Evolutionary conservation across 306 rosid genomes (phyloP).

Genomic region (Cicer chorassanicum): DNA sequence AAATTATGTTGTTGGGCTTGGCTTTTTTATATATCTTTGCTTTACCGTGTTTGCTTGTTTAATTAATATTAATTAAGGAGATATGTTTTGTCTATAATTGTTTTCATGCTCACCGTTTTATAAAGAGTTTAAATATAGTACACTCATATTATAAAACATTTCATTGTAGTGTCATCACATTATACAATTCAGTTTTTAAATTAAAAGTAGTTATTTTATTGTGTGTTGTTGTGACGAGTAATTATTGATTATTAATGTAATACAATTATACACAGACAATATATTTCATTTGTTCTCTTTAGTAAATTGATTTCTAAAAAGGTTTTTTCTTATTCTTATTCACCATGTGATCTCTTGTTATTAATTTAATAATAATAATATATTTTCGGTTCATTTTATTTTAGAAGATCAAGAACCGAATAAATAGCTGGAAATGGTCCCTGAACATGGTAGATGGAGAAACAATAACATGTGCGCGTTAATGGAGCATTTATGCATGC

Average conservation of each 20-base stretch:
- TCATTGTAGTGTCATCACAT: too few species aligned
- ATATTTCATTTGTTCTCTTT: too few species aligned
- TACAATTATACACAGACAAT: too few species aligned
- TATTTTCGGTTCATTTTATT: background rate
- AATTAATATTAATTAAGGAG: conserved; percentile 32
- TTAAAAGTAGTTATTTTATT: too few species aligned
- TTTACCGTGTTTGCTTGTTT: conserved; percentile 44
- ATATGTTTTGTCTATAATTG: conserved; percentile 47
- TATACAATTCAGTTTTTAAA: too few species aligned
- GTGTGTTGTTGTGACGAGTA: too few species aligned
- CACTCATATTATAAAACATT: too few species aligned
- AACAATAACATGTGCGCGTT: conserved; percentile 79
- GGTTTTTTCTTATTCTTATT: background rate
- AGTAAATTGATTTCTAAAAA: conserved; percentile 8
- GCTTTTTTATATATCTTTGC: conserved; percentile 45
- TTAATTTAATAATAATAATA: conserved; percentile 1
- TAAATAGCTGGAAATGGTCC: conserved; percentile 53
- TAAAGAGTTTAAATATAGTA: too few species aligned
- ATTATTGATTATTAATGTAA: too few species aligned
- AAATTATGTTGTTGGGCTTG: conserved; percentile 48
- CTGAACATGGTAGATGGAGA: conserved; percentile 55
- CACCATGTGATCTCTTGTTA: conserved; percentile 35
- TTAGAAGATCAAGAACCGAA: conserved; percentile 37
- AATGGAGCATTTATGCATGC: conserved; percentile 65
- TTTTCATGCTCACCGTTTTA: conserved; percentile 15